These are phyloP conservation scores for Naegleria lovaniensis DNA, from an alignment of 208 protist species.

Conservation along the genomic window DNA sequence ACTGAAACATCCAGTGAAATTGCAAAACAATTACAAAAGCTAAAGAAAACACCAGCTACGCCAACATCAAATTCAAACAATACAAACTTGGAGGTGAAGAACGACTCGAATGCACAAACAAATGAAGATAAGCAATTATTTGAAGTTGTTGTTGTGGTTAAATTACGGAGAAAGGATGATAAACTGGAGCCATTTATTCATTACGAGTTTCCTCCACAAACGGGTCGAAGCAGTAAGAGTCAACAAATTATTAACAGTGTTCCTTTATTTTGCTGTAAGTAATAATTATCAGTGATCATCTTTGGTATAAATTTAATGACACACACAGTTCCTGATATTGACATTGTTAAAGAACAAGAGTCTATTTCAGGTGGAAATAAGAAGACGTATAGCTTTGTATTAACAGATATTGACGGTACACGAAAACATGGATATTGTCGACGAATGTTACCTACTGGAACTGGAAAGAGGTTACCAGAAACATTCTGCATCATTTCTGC, in stretches of 20 bases:
- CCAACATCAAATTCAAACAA: background rate
- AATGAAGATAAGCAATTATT: conserved; percentile 8
- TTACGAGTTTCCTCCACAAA: conserved; percentile 15
- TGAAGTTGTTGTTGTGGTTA: conserved; percentile 21
- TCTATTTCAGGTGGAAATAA: background rate
- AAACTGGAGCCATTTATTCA: background rate
- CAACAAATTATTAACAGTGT: background rate
- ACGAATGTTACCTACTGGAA: background rate
- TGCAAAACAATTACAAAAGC: background rate
- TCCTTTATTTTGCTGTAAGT: conserved; percentile 21
- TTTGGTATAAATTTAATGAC: background rate
- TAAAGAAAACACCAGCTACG: background rate
- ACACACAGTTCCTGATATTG: background rate
- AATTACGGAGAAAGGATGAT: background rate
- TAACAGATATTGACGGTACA: conserved; percentile 10
- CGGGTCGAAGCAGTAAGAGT: background rate
- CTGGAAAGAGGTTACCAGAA: background rate
- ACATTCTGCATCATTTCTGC: conserved; percentile 13
- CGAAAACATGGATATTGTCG: conserved; percentile 11
- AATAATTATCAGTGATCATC: background rate
- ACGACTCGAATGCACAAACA: background rate
- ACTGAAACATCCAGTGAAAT: background rate
- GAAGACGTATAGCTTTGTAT: conserved; percentile 24
- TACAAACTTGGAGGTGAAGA: background rate
- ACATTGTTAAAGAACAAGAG: background rate